Evolutionary conservation across 192 early-diverging fungal species (phyloP).

Genomic region (Gryganskiella cystojenkinii): DNA sequence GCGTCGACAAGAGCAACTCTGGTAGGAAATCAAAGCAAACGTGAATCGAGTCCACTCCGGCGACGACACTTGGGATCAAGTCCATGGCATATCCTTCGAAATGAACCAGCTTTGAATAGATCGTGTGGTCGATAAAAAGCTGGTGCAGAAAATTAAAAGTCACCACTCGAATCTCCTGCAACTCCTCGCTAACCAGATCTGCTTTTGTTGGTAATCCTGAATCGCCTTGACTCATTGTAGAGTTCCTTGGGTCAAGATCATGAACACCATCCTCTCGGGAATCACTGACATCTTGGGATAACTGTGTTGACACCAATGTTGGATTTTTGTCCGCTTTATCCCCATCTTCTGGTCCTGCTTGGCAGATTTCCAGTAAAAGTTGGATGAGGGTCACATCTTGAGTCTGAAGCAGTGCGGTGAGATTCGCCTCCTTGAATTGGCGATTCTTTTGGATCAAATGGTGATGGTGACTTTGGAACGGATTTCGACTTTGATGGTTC

Average conservation of each 20-base stretch:
- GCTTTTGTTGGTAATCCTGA: neutral
- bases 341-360: constrained; percentile 18
- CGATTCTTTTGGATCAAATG: constrained; percentile 2
- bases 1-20: constrained; percentile 18
- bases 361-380: constrained; percentile 33
- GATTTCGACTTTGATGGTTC: constrained; percentile 7
- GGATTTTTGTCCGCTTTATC: neutral
- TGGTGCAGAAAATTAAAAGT: constrained; percentile 51
- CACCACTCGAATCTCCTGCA: constrained; percentile 36
- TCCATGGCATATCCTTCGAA: constrained; percentile 47
- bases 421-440: constrained; percentile 35
- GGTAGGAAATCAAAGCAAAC: constrained; percentile 35
- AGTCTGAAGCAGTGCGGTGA: constrained; percentile 28
- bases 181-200: neutral
- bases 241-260: neutral
- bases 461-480: constrained; percentile 6
- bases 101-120: constrained; percentile 41
- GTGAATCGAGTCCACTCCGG: constrained; percentile 35
- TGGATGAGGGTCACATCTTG: constrained; percentile 35
- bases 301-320: neutral
- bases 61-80: constrained; percentile 25
- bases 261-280: neutral
- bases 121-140: constrained; percentile 44
- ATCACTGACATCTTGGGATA: neutral
- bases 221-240: neutral